phyloP scores from a whole-genome alignment of 495 filamentous ascomycete genomes.

The Annulohypoxylon stygium region DNA sequence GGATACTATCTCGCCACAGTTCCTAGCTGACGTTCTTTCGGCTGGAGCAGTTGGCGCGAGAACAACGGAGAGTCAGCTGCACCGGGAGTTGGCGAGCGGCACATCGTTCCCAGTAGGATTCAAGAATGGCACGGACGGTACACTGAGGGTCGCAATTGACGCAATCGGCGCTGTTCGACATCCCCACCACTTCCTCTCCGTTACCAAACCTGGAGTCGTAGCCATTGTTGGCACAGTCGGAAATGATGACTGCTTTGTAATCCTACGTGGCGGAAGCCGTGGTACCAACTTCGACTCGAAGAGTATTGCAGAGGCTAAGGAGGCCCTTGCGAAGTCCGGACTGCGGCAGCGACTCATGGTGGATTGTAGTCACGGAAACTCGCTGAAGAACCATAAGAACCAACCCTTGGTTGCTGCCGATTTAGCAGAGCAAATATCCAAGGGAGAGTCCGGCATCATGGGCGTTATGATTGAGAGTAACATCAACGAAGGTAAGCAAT shows the following conservation, averaged over 20 bases:
- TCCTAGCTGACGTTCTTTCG: conserved; percentile 92
- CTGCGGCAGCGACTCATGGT: conserved; percentile 88
- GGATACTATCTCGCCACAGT: conserved; percentile 98
- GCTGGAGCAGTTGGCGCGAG: conserved; percentile 94
- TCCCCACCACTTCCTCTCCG: conserved; percentile 97
- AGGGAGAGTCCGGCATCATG: conserved; percentile 90
- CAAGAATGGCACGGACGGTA: conserved; percentile 99
- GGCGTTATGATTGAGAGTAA: conserved; percentile 99
- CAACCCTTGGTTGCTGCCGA: conserved; percentile 93
- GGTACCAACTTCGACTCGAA: conserved; percentile 94
- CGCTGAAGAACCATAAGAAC: conserved; percentile 94
- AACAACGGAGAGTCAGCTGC: conserved; percentile 95
- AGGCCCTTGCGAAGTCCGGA: conserved; percentile 74
- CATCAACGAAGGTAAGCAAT: conserved; percentile 83
- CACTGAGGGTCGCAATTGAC: conserved; percentile 90
- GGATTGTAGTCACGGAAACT: conserved; percentile 98
- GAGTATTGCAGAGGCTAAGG: conserved; percentile 82
- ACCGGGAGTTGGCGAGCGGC: conserved; percentile 94
- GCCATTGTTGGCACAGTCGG: conserved; percentile 96
- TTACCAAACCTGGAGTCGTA: conserved; percentile 96
- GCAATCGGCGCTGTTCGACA: conserved; percentile 94
- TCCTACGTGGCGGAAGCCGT: conserved; percentile 91
- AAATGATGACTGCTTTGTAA: conserved; percentile 98
- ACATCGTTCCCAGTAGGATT: conserved; percentile 98
- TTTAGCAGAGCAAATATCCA: conserved; percentile 85